Conservation (phyloP, 768 basidiomycete genomes). For the Cyathus striatus region DNA sequence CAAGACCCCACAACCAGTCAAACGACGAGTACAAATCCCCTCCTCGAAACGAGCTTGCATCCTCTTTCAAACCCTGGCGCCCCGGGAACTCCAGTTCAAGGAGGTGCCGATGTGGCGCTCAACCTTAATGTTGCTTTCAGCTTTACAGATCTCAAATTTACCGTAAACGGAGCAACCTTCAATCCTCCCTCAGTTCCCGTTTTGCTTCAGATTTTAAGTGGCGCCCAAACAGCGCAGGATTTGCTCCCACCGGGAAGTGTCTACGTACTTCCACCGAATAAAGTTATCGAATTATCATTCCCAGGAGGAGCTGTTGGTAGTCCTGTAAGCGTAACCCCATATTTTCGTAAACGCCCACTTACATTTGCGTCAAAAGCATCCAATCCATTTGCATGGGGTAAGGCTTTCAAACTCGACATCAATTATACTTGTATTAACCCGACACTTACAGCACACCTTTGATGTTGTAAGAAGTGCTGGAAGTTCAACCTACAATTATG, state of each 20-base stretch:
- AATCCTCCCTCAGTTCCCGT: conserved; percentile 36
- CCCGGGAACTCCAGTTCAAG: conserved; percentile 24
- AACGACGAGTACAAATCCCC: conserved; percentile 15
- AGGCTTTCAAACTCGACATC: conserved; percentile 7
- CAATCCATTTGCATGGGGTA: conserved; percentile 37
- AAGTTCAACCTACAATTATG: conserved; percentile 30
- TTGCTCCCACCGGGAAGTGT: conserved; percentile 35
- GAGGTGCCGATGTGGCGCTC: conserved; percentile 36
- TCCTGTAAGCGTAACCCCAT: conserved; percentile 16
- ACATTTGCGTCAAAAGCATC: conserved; percentile 33
- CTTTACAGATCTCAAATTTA: conserved; percentile 10
- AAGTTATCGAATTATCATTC: conserved; percentile 42
- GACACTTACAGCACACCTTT: conserved; percentile 26
- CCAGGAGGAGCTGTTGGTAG: conserved; percentile 27
- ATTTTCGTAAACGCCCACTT: conserved; percentile 16
- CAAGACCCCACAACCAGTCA: conserved; percentile 35
- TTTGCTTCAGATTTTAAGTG: conserved; percentile 47
- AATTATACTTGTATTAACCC: conserved; percentile 7
- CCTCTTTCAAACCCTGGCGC: conserved; percentile 23
- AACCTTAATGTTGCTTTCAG: conserved; percentile 25
- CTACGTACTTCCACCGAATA: conserved; percentile 37
- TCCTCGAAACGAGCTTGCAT: conserved; percentile 36
- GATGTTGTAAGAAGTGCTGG: conserved; percentile 34
- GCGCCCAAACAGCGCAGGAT: conserved; percentile 31
- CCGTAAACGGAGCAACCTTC: conserved; percentile 24